phyloP scores from a whole-genome alignment of 2,329 filamentous ascomycete species.

The Colletotrichum australisinense region DNA sequence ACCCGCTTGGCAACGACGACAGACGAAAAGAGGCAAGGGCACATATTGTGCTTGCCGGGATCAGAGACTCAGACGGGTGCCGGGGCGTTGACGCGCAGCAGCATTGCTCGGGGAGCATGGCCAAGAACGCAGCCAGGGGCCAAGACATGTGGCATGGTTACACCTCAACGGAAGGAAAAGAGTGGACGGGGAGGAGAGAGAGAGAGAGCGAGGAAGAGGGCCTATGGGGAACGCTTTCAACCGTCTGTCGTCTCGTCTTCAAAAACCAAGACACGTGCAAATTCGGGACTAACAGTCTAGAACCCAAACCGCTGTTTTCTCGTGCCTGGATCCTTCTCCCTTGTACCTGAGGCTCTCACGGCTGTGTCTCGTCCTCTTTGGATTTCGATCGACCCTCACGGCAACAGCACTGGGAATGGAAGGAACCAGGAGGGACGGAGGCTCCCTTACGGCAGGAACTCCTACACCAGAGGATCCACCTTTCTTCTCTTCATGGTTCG shows the following conservation, averaged over 20 bases:
- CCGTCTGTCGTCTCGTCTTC: too few species aligned
- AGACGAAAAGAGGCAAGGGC: background rate
- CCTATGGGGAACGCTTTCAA: background rate
- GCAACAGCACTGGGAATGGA: background rate
- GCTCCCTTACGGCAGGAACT: background rate
- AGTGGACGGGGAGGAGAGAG: background rate
- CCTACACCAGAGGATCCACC: background rate
- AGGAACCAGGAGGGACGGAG: background rate
- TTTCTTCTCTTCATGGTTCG: background rate
- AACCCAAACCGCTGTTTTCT: background rate
- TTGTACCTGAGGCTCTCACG: background rate
- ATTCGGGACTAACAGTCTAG: background rate
- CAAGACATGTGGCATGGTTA: constrained; percentile 16
- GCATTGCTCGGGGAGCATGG: constrained; percentile 7
- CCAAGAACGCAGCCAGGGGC: constrained; percentile 12
- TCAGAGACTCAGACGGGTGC: background rate
- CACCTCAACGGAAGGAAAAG: constrained; percentile 14
- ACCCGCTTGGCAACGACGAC: background rate
- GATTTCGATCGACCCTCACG: background rate
- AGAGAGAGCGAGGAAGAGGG: too few species aligned
- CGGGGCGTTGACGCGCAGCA: constrained; percentile 6
- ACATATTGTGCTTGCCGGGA: background rate
- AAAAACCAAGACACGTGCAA: too few species aligned
- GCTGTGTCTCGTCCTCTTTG: background rate
- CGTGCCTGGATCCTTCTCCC: background rate